A percentile compares a stretch with the other conserved stretches of the same genome.
Conservation (phyloP, 2,329 filamentous ascomycete genomes). For the Fusarium chuoi region DNA sequence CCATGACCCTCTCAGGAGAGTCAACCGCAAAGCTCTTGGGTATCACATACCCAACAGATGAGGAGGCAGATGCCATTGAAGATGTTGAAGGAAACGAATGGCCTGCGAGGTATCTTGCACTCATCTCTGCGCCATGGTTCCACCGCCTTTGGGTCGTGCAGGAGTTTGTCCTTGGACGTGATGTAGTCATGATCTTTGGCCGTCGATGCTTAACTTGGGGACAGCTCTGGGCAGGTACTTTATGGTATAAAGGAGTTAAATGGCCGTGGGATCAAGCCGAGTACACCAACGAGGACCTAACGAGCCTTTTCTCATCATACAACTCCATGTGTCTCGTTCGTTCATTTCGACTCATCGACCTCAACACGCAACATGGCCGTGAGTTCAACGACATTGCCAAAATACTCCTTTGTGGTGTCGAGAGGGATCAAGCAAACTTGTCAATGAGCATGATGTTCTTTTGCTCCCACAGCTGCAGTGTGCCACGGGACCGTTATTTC, state of each 20-base stretch:
- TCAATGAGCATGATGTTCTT: neutral
- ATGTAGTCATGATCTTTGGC: constrained; percentile 5
- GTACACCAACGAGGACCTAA: accelerated
- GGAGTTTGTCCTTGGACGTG: constrained; percentile 14
- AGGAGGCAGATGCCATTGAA: neutral
- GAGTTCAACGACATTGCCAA: neutral
- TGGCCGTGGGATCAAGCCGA: neutral
- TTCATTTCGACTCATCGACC: neutral
- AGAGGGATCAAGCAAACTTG: neutral
- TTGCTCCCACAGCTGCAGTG: neutral
- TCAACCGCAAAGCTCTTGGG: neutral
- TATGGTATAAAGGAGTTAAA: neutral
- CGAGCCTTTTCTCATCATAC: neutral
- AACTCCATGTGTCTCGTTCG: neutral
- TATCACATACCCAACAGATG: neutral
- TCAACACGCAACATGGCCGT: neutral
- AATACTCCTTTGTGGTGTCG: neutral
- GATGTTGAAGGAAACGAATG: neutral
- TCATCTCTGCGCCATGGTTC: constrained; percentile 8
- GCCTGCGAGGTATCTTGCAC: accelerated
- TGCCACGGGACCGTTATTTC: constrained; percentile 8
- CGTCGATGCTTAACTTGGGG: neutral
- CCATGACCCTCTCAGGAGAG: neutral
- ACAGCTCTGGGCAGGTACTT: neutral
- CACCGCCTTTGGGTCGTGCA: constrained; percentile 19